These are phyloP conservation scores for Bipolaris zeicola DNA, from an alignment of 2,329 filamentous ascomycete genomes.

Conservation along the genomic window DNA sequence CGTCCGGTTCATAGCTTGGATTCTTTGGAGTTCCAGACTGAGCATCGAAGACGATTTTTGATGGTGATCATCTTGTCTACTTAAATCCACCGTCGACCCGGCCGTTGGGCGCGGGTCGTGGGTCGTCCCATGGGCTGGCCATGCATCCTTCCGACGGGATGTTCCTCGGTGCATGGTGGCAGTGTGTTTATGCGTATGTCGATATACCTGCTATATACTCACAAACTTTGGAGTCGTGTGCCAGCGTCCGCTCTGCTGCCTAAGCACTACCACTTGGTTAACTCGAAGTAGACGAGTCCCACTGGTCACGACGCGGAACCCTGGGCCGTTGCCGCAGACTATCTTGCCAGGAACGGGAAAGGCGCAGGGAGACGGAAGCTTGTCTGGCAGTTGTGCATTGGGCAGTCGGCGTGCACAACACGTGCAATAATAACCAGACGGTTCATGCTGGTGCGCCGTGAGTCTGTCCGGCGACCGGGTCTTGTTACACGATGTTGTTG, in stretches of 20 bases:
- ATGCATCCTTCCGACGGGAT: constrained; percentile 3
- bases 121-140: neutral
- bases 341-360: constrained; percentile 21
- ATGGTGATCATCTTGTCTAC: neutral
- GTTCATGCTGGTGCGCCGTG: constrained; percentile 1
- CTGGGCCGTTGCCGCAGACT: constrained; percentile 18
- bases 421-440: constrained; percentile 15
- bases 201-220: no score
- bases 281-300: constrained; percentile 1
- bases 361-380: constrained; percentile 24
- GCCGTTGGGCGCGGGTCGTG: constrained; percentile 9
- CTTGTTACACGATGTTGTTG: neutral
- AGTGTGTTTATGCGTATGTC: no score
- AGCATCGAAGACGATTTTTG: neutral
- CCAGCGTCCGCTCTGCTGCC: neutral
- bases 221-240: neutral
- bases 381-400: constrained; percentile 23
- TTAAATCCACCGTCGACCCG: constrained; percentile 7
- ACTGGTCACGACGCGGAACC: constrained; percentile 3
- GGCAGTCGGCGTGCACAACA: constrained; percentile 18
- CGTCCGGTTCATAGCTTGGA: neutral
- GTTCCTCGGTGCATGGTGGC: neutral
- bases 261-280: neutral
- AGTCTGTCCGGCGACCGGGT: neutral
- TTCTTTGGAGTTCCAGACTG: neutral